phyloP scores from a whole-genome alignment of 2,329 filamentous ascomycete genomes.

The Penicillium fuscoglaucum region DNA sequence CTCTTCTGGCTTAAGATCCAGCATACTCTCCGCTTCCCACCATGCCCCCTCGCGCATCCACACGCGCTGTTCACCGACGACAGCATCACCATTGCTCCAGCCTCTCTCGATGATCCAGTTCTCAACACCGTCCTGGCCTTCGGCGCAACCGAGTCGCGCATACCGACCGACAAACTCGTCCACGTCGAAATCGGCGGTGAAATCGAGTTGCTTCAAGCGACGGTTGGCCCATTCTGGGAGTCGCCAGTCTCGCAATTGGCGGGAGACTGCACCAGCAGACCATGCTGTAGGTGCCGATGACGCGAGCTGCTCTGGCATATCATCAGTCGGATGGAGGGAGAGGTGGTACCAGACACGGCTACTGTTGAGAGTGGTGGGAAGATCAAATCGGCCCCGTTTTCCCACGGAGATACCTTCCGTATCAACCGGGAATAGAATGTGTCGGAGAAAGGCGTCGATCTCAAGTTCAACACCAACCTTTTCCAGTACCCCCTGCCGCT shows the following conservation, averaged over 20 bases:
- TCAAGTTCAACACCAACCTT: conserved; percentile 82
- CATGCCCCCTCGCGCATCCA: conserved; percentile 94
- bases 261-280: conserved; percentile 90
- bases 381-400: conserved; percentile 73
- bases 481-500: conserved; percentile 78
- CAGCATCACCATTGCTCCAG: conserved; percentile 97
- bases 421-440: conserved; percentile 74
- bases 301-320: conserved; percentile 68
- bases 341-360: conserved; percentile 96
- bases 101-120: conserved; percentile 92
- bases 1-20: conserved; percentile 76
- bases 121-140: conserved; percentile 89
- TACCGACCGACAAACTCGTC: conserved; percentile 90
- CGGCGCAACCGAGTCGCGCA: conserved; percentile 76
- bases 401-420: conserved; percentile 80
- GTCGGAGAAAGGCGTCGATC: conserved; percentile 76
- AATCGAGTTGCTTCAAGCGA: conserved; percentile 85
- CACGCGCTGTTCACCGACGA: conserved; percentile 84
- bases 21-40: conserved; percentile 98
- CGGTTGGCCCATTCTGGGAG: conserved; percentile 96
- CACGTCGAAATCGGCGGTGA: conserved; percentile 92
- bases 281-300: conserved; percentile 74
- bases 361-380: conserved; percentile 71
- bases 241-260: conserved; percentile 89
- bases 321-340: conserved; percentile 86